Evolutionary conservation across 805 yeast genomes (phyloP), one percentile per base, ranked within the genome.

Genomic region (Yamadazyma endophytica): DNA sequence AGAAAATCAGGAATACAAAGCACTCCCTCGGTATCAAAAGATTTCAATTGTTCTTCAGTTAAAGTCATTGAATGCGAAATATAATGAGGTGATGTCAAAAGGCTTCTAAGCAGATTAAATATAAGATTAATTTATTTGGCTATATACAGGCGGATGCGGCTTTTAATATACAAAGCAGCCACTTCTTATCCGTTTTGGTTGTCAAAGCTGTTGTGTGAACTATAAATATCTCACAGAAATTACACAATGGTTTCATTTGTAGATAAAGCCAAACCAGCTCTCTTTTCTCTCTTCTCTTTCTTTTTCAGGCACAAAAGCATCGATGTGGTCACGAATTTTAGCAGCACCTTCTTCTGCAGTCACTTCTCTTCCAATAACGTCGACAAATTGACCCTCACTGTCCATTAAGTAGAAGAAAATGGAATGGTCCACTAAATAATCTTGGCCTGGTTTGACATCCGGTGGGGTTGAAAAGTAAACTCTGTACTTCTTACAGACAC

Each of bases 391-490:
- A 28, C 97, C 98, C 54, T 92, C 96, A n/a, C 96, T 89, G 55
- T 92, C 97, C 97, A 92, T 90, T 48, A 92, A 66, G 52, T 92
- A 92, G 62, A 90, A 90, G 75, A 92, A 92, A 37, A 92, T 88
- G 3, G 97, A 90, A 60, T 92, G 98, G 54, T 92, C 98, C 19
- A 92, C 98, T 39, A 92, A 69, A 54, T 92, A 92, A 48, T 92
- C 96, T 59, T 92, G 95, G 13, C 97, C 97, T 0, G 95, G 92
- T 54, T 88, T 86, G 28, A 92, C 82, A 52, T 87, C 77, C 16
- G 89, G 84, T 3, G 98, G 98, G 1, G 98, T 92, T n/a, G 96
- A 86, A 59, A 92, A 92, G 59, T 92, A 92, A 9, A 92, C 98
- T 44, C 98, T 73, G 61, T 79, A 92, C 45, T 79, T 77, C 58